Base-by-base conservation (phyloP, 208 protist genomes). In the Acanthamoeba royreba region DNA sequence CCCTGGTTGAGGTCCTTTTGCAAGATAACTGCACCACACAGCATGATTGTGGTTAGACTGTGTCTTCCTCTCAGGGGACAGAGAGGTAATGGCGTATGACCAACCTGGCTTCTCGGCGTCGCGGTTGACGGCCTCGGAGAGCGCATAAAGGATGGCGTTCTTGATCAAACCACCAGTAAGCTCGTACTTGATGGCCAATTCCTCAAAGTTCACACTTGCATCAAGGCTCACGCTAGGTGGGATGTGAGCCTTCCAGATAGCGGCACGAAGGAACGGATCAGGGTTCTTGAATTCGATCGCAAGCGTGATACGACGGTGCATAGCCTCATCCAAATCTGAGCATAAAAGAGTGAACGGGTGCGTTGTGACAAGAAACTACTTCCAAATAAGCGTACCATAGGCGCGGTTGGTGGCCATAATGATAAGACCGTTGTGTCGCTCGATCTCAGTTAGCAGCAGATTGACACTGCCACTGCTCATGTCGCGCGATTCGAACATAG, bases 131-230 rank as follows among this genome's bases (percentile, higher is more conserved):
- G 95, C 94, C 28, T 74, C 47, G 25, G 94, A 92, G 2, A 96
- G 90, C 25, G 95, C 95, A 1, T 88, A 69, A 15, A 91, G 55
- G 43, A 91, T 72, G 7, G 85, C 94, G 52, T 96, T 96, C 77
- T 96, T 96, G 92, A 96, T 96, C 66, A 96, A 95, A 15, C 95
- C 95, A 28, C 95, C 95, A 0, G 85, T 28, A 8, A 96, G 74
- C 63, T 96, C 95, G 47, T 88, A 96, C 49, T 96, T 92, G 69
- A 92, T 58, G 42, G 94, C 77, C 25, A 96, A 43, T 46, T 61
- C 11, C 13, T 38, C 42, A 33, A 89, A 92, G 74, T 96, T 92
- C 35, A 96, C 86, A 46, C 95, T 94, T 19, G 35, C 43, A 0
- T 35, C 72, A 22, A 96, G 53, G 3, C 15, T 28, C 69, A 96